These are phyloP conservation scores for Syzygium jambos DNA, from an alignment of 345 rosid genomes.

Conservation along the genomic window DNA sequence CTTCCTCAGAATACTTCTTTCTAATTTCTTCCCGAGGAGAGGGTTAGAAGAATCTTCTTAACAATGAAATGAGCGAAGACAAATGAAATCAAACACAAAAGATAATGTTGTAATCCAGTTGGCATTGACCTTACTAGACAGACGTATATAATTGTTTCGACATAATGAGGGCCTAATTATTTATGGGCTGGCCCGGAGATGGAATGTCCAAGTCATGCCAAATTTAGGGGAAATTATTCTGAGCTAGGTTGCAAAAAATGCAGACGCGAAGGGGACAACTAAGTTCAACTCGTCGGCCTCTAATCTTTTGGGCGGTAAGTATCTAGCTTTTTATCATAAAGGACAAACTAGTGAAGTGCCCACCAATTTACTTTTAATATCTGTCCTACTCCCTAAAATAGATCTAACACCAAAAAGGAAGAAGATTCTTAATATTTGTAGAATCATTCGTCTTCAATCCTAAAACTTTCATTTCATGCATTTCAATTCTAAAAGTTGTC, in stretches of 20 bases:
- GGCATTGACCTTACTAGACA: not conserved
- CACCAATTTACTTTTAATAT: too few relatives aligned
- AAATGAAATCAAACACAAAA: not conserved
- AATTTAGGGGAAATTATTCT: not conserved
- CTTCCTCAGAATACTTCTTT: not conserved
- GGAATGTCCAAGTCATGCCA: not conserved
- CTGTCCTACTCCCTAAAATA: not conserved
- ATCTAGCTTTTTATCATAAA: not conserved
- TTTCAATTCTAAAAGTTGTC: not conserved
- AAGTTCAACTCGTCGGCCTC: not conserved
- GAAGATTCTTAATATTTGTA: not conserved
- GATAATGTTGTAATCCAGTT: not conserved
- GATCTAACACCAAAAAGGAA: not conserved
- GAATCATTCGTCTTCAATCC: not conserved
- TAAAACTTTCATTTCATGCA: not conserved
- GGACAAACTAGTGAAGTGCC: not conserved
- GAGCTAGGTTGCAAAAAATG: not conserved
- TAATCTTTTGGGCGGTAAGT: not conserved
- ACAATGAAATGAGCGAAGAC: not conserved
- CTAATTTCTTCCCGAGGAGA: not conserved
- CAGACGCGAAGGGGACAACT: not conserved
- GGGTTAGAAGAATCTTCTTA: not conserved
- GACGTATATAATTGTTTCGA: not conserved
- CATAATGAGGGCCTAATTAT: not conserved
- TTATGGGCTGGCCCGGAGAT: not conserved